These are phyloP conservation scores for Paradendryphiella salina DNA, from an alignment of 2,329 filamentous ascomycete species.

Conservation along the genomic window DNA sequence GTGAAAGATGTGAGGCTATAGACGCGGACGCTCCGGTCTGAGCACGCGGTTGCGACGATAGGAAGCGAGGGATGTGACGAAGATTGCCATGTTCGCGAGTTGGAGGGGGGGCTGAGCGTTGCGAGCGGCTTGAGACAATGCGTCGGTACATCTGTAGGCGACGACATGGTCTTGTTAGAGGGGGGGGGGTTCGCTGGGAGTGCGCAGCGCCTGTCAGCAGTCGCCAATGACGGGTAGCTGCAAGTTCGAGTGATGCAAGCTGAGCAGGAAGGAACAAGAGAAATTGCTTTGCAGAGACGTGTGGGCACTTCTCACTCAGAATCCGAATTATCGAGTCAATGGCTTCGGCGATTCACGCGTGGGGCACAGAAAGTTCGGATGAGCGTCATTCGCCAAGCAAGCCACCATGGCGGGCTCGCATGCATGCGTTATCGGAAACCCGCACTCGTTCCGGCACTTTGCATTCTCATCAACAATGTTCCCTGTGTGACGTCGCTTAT, in stretches of 20 bases:
- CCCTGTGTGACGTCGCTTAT: background rate
- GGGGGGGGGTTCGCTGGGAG: slow-evolving; percentile 9
- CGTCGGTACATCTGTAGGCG: slow-evolving; percentile 17
- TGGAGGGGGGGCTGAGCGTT: slow-evolving; percentile 58
- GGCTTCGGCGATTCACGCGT: slow-evolving; percentile 3
- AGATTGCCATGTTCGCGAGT: slow-evolving; percentile 77
- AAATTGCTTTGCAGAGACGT: background rate
- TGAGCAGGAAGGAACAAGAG: fast-evolving
- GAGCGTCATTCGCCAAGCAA: slow-evolving; percentile 32
- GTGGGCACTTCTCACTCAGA: background rate
- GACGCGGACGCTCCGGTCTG: slow-evolving; percentile 82
- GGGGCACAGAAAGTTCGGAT: slow-evolving; percentile 23
- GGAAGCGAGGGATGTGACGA: slow-evolving; percentile 84
- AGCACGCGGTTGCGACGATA: slow-evolving; percentile 84
- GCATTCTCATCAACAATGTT: background rate
- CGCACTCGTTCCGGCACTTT: background rate
- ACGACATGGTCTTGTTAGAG: slow-evolving; percentile 29
- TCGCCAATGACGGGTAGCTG: background rate
- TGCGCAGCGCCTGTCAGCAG: background rate
- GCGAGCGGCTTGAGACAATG: slow-evolving; percentile 51
- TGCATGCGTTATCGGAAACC: slow-evolving; percentile 21
- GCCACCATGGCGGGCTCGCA: slow-evolving; percentile 1
- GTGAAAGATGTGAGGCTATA: slow-evolving; percentile 84
- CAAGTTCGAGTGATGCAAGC: background rate
- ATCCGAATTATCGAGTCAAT: slow-evolving; percentile 4